Evolutionary conservation across 495 filamentous ascomycete species (phyloP).

Genomic region (Monascus purpureus): DNA sequence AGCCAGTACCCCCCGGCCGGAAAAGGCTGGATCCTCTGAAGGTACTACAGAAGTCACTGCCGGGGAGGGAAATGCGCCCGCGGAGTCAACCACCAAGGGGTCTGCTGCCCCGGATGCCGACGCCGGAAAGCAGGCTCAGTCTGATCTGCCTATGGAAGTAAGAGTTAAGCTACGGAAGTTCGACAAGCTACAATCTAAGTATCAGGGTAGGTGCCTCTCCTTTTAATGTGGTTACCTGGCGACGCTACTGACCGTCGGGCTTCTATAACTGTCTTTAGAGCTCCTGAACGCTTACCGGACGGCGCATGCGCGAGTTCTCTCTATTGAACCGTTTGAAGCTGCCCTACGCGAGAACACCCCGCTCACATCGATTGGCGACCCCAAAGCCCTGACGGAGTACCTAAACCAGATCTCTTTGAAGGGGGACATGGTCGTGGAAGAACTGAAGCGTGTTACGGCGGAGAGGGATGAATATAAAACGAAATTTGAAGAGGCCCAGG

Average conservation of each 20-base stretch:
- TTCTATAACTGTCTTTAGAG: too few relatives aligned
- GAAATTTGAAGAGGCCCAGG: conserved; percentile 56
- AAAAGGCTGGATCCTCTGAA: conserved; percentile 14
- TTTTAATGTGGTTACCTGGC: too few relatives aligned
- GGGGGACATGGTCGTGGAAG: conserved; percentile 79
- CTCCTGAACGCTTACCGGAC: conserved; percentile 80
- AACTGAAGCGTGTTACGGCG: conserved; percentile 72
- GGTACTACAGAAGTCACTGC: conserved; percentile 9
- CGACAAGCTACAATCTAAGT: conserved; percentile 74
- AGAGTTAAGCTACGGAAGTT: conserved; percentile 48
- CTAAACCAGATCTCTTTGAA: conserved; percentile 79
- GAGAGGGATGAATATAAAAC: conserved; percentile 73
- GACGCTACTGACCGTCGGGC: too few relatives aligned
- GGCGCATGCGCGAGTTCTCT: conserved; percentile 68
- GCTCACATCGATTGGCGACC: conserved; percentile 73
- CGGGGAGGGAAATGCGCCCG: conserved; percentile 10
- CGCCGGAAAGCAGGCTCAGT: conserved; percentile 10
- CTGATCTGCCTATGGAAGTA: conserved; percentile 65
- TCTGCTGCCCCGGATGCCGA: conserved; percentile 7
- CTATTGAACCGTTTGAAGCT: conserved; percentile 88
- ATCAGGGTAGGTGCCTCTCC: conserved; percentile 61
- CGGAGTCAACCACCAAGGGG: conserved; percentile 10
- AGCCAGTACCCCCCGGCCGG: conserved; percentile 37
- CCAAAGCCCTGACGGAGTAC: conserved; percentile 77
- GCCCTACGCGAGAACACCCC: conserved; percentile 83